Percentiles rank a stretch among this genome's conserved stretches.
These are phyloP conservation scores for Pleurotus salmoneostramineus DNA, from an alignment of 768 basidiomycete genomes.

Conservation along the genomic window DNA sequence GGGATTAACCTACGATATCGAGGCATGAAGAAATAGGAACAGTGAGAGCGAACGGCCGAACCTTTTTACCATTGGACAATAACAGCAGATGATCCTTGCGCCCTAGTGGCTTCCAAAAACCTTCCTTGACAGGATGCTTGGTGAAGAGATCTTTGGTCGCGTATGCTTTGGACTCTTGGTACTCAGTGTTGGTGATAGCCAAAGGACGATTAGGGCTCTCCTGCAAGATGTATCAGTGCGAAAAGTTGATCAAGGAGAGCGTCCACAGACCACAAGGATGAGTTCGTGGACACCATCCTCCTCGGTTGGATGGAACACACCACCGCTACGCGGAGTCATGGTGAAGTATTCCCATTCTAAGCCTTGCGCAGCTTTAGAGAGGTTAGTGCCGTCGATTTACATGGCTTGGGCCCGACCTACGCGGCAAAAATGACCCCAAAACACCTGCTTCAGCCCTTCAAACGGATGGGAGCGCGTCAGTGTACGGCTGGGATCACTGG, in stretches of 20 bases:
- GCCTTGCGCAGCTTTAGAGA: neutral
- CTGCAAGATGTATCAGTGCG: neutral
- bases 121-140: constrained; percentile 18
- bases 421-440: neutral
- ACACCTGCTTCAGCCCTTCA: constrained; percentile 1
- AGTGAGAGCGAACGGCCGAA: neutral
- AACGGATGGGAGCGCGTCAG: neutral
- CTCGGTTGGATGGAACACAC: neutral
- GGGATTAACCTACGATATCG: neutral
- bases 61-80: constrained; percentile 8
- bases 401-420: neutral
- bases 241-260: neutral
- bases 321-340: neutral
- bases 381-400: neutral
- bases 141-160: constrained; percentile 19
- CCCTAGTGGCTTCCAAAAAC: constrained; percentile 13
- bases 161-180: constrained; percentile 10
- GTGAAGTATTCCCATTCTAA: constrained; percentile 4
- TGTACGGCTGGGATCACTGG: neutral
- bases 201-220: neutral
- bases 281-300: neutral
- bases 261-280: neutral
- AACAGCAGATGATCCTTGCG: neutral
- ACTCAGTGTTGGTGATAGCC: neutral
- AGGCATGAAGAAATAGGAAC: neutral